Conservation (phyloP, 2,329 filamentous ascomycete genomes). For the Dactylonectria estremocensis region DNA sequence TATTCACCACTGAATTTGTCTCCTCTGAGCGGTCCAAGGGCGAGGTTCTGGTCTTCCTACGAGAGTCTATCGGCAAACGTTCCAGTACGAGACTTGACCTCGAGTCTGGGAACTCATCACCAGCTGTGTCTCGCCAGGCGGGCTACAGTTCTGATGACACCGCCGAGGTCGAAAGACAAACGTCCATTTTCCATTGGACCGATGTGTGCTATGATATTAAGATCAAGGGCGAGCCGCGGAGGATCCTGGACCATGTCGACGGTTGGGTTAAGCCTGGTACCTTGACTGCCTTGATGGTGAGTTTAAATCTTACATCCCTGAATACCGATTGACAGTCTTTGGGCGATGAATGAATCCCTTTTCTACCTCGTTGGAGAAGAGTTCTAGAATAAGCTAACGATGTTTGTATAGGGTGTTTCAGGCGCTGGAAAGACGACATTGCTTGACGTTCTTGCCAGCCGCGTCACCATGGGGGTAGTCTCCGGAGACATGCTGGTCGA, state of each 20-base stretch:
- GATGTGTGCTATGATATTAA: constrained; percentile 81
- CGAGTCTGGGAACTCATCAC: too few relatives aligned
- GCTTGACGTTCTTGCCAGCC: constrained; percentile 84
- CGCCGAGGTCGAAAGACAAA: constrained; percentile 32
- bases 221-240: constrained; percentile 73
- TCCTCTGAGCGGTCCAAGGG: constrained; percentile 43
- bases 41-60: constrained; percentile 40
- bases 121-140: too few relatives aligned
- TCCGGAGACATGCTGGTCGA: constrained; percentile 81
- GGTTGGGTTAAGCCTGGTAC: constrained; percentile 83
- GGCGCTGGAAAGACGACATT: constrained; percentile 92
- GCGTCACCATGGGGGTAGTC: constrained; percentile 89
- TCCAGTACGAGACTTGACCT: too few relatives aligned
- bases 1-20: constrained; percentile 39
- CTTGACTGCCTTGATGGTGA: constrained; percentile 77
- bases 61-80: neutral
- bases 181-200: constrained; percentile 75
- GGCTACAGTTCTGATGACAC: constrained; percentile 4
- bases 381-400: neutral
- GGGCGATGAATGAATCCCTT: constrained; percentile 31
- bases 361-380: neutral
- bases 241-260: constrained; percentile 78
- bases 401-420: constrained; percentile 66
- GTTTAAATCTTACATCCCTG: too few relatives aligned
- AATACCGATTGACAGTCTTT: too few relatives aligned